These are phyloP conservation scores for Exophiala bonariae DNA, from an alignment of 2,329 filamentous ascomycete species.

Conservation along the genomic window DNA sequence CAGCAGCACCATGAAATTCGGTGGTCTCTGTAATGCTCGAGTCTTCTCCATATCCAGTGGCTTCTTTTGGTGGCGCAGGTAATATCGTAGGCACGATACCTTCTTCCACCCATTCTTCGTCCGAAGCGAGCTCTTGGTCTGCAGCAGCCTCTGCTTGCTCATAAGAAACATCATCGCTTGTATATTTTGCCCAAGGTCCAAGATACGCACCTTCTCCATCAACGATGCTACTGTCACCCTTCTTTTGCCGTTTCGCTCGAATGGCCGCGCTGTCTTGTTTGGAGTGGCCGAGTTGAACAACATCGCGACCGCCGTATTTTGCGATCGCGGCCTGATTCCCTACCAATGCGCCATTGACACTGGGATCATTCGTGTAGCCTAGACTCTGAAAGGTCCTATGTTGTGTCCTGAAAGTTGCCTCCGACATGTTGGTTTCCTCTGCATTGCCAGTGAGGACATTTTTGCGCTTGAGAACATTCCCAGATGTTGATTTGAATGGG, in stretches of 20 bases:
- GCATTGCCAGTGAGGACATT: conserved; percentile 84
- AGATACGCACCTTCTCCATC: conserved; percentile 88
- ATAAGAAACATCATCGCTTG: conserved; percentile 68
- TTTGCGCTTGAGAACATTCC: conserved; percentile 67
- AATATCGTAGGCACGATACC: conserved; percentile 57
- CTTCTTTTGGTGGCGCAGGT: conserved; percentile 51
- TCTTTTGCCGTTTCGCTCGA: conserved; percentile 75
- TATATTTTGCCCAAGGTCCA: conserved; percentile 90
- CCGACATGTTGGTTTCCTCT: conserved; percentile 84
- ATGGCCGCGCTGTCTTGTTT: conserved; percentile 72
- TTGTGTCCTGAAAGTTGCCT: conserved; percentile 83
- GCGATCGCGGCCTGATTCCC: conserved; percentile 49
- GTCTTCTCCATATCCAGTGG: conserved; percentile 52
- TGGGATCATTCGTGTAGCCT: conserved; percentile 54
- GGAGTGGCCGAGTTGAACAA: conserved; percentile 54
- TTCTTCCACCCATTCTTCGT: conserved; percentile 79
- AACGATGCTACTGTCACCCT: conserved; percentile 78
- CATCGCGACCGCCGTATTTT: conserved; percentile 52
- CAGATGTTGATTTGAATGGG: conserved; percentile 67
- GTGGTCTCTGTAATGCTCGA: conserved; percentile 75
- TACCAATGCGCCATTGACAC: conserved; percentile 42
- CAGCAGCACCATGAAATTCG: conserved; percentile 77
- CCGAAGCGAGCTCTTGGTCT: conserved; percentile 71
- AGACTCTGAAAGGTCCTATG: conserved; percentile 77
- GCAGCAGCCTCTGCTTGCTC: conserved; percentile 67